Evolutionary conservation across 495 filamentous ascomycete species (phyloP), one percentile per base, ranked within the genome.

Genomic region (Aspergillus bridgeri): DNA sequence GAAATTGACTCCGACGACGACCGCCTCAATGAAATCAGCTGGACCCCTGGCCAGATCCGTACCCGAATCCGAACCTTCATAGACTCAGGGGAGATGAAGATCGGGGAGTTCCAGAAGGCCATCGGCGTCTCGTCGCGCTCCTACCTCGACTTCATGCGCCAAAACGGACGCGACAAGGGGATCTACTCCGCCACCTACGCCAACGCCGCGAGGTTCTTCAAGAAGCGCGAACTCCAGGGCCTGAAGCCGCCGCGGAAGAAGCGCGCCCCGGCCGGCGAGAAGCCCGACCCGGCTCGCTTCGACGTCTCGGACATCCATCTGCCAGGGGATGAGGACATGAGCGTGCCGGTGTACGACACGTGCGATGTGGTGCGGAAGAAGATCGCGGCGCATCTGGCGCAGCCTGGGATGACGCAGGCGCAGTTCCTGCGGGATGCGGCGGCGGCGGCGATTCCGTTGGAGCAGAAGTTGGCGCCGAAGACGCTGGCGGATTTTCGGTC

Each of bases 301-400:
- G 62, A 65, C 29, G 49, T 61, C 13, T 46, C 52, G 24, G 53
- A 3, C 3, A 43, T 65, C n/a, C 15, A 18, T 0, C 53, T 65
- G 7, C 44, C 38, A 0, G 59, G 56, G 0, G 62, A 61, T 17
- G 56, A 59, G 13, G 45, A 51, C 2, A 38, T 5, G 5, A n/a
- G 38, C 6, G 56, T 58, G 0, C 17, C 21, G 3, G 54, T 65
- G 6, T 60, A 52, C 33, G 59, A 65, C 17, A 54, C 44, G 0
- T 65, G 62, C 33, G 59, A 65, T 42, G 52, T 25, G 19, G 38
- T 65, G 6, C 52, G 62, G 9, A 49, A 52, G 49, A 65, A 61
- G 57, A 60, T 65, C 48, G n/a, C 38, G 3, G 56, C 49, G 1
- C 51, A 48, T 44, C 33, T 61, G 19, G 25, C 42, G 0, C 42